phyloP scores from a whole-genome alignment of 2,329 filamentous ascomycete genomes.

The Hypoxylon sp. region DNA sequence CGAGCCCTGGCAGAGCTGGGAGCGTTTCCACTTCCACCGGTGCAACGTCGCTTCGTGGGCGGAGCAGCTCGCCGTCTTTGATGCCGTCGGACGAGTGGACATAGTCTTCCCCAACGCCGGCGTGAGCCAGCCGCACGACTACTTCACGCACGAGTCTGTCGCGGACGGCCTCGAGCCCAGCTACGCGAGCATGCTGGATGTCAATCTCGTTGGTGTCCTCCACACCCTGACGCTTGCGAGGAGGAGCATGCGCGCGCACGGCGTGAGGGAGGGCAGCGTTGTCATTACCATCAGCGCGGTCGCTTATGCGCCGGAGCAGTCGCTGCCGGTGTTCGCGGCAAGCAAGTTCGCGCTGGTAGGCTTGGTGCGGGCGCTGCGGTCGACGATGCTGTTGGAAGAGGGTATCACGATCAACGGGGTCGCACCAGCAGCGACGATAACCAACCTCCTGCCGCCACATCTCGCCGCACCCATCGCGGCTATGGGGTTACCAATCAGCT shows the following conservation, averaged over 20 bases:
- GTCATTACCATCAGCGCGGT: constrained; percentile 59
- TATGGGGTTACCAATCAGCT: constrained; percentile 55
- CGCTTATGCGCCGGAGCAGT: constrained; percentile 57
- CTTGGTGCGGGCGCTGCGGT: constrained; percentile 55
- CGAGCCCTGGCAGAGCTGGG: constrained; percentile 18
- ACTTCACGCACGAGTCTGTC: constrained; percentile 15
- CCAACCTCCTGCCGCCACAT: constrained; percentile 52
- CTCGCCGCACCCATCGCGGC: constrained; percentile 54
- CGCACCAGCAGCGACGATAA: constrained; percentile 57
- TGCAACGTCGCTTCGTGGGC: constrained; percentile 53
- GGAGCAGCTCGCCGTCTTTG: constrained; percentile 48
- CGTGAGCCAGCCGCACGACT: constrained; percentile 46
- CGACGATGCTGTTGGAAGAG: constrained; percentile 43
- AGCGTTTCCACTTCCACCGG: constrained; percentile 43
- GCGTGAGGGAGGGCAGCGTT: constrained; percentile 52
- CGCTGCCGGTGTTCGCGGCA: constrained; percentile 52
- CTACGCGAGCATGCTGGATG: constrained; percentile 53
- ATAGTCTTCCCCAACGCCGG: constrained; percentile 57
- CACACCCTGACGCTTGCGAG: constrained; percentile 56
- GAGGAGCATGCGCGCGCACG: constrained; percentile 47
- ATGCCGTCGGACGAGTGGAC: constrained; percentile 48
- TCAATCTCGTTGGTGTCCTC: constrained; percentile 54
- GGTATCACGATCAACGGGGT: constrained; percentile 59
- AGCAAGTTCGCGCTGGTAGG: constrained; percentile 48
- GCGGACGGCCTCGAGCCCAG: constrained; percentile 34